Evolutionary conservation across 164 flowering plant species (phyloP).

Genomic region (Annona squamosa): DNA sequence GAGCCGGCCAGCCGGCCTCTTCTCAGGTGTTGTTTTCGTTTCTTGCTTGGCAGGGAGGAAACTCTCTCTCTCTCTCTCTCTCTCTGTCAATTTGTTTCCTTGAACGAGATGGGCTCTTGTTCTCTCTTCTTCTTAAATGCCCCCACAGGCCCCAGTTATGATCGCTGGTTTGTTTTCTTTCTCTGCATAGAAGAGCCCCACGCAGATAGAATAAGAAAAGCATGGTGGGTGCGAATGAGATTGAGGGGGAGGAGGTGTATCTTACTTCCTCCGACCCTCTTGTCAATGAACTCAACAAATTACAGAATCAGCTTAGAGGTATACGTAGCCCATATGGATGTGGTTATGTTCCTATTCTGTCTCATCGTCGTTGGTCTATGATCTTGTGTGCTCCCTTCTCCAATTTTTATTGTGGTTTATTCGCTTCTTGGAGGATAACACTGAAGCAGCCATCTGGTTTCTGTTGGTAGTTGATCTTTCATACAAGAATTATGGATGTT

Average conservation of each 20-base stretch:
- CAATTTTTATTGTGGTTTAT: not conserved
- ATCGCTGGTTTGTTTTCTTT: conserved; percentile 14
- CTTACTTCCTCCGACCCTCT: conserved; percentile 52
- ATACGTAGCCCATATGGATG: not conserved
- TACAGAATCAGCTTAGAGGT: conserved; percentile 85
- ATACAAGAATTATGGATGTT: not conserved
- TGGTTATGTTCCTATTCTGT: not conserved
- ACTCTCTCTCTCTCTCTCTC: conserved; percentile 36
- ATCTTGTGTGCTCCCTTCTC: not conserved
- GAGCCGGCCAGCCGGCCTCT: conserved; percentile 46
- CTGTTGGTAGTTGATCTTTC: not conserved
- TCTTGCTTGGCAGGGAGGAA: conserved; percentile 42
- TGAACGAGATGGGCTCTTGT: conserved; percentile 24
- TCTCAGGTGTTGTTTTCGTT: conserved; percentile 8
- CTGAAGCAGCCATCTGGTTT: not conserved
- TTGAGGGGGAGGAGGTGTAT: conserved; percentile 24
- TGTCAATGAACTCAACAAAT: conserved; percentile 58
- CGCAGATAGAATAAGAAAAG: conserved; percentile 11
- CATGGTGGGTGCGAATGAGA: conserved; percentile 40
- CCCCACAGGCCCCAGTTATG: not conserved
- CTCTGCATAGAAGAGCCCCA: not conserved
- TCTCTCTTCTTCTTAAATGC: conserved; percentile 10
- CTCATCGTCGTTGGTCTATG: not conserved
- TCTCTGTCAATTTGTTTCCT: conserved; percentile 41
- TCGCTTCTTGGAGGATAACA: not conserved